Evolutionary conservation across 495 filamentous ascomycete species (phyloP), one percentile per base, ranked within the genome.

Genomic region (Podospora australis): DNA sequence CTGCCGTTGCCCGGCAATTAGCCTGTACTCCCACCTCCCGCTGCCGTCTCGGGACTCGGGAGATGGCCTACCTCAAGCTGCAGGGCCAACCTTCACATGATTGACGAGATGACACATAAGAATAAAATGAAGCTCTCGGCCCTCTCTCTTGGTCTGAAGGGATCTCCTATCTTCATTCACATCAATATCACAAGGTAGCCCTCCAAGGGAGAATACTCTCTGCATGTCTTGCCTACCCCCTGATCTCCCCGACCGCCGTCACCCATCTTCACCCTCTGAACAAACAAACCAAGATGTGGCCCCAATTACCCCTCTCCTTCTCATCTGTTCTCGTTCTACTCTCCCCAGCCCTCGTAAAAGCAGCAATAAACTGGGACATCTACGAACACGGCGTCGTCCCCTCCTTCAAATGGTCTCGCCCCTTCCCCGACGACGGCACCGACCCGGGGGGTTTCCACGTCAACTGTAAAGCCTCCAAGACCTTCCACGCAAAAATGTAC

Each of bases 351-450:
- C 39, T 32, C n/a, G n/a, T n/a, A n/a, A n/a, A n/a, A n/a, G 49
- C 43, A n/a, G 46, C 9, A 38, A 58, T 58, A 17, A 65, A 67
- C 54, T 67, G 64, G 64, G 64, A 67, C 34, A 22, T 64, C 1
- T 57, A 45, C 44, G 59, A 63, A 16, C 34, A 63, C 34, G 61
- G 61, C 44, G 57, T 64, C 3, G 62, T 65, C 11, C 52, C 62
- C 1, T 46, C 45, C 30, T 68, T 63, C 53, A 46, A 54, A 16
- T 66, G 65, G 61, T 53, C 53, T 10, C 50, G 53, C 17, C 55
- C 65, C 4, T 68, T 66, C 45, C 58, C 60, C 34, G 60, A 62
- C 36, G 60, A 65, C 39, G 60, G 58, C 28, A 39, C 56, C 30
- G 53, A 58, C 30, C 60, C 57, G 10, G 49, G 52, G 19, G 56